Percentiles rank a stretch among this genome's conserved stretches.
phyloP scores from a whole-genome alignment of 768 basidiomycete genomes.

The Boletales sp. region DNA sequence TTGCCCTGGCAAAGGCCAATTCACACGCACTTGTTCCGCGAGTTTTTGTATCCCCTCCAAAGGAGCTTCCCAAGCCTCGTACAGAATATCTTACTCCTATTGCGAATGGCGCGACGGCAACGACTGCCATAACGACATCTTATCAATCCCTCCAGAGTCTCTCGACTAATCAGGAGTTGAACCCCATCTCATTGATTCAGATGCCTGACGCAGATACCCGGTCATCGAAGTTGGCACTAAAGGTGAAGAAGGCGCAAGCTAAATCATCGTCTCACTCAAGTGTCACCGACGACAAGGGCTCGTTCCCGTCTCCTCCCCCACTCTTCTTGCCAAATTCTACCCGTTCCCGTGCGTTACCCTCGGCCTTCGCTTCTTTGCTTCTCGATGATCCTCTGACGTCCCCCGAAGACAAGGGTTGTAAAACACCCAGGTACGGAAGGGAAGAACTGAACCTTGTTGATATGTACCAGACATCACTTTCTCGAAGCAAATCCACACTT shows the following conservation, averaged over 20 bases:
- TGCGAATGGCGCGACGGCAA: conserved; percentile 79
- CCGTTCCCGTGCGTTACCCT: conserved; percentile 70
- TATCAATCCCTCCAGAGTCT: conserved; percentile 71
- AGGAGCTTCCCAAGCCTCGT: conserved; percentile 41
- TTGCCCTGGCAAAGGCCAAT: conserved; percentile 58
- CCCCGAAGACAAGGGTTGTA: conserved; percentile 33
- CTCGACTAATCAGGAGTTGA: conserved; percentile 31
- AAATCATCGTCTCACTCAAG: conserved; percentile 34
- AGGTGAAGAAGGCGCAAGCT: conserved; percentile 58
- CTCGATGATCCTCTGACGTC: conserved; percentile 47
- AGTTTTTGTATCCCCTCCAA: conserved; percentile 29
- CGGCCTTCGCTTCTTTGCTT: conserved; percentile 72
- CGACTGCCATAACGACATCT: conserved; percentile 79
- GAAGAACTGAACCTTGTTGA: conserved; percentile 28
- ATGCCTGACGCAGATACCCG: conserved; percentile 38
- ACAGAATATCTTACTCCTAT: conserved; percentile 77
- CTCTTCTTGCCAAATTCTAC: conserved; percentile 55
- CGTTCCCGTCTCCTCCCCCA: conserved; percentile 39
- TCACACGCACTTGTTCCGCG: conserved; percentile 20
- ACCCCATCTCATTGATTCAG: conserved; percentile 20
- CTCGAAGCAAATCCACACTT: conserved; percentile 30
- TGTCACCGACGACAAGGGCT: conserved; percentile 38
- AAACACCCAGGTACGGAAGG: conserved; percentile 30
- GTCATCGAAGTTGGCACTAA: conserved; percentile 74
- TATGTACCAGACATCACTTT: conserved; percentile 25